Evolutionary conservation across 2,329 filamentous ascomycete species (phyloP).

Genomic region (Colletotrichum phormii): DNA sequence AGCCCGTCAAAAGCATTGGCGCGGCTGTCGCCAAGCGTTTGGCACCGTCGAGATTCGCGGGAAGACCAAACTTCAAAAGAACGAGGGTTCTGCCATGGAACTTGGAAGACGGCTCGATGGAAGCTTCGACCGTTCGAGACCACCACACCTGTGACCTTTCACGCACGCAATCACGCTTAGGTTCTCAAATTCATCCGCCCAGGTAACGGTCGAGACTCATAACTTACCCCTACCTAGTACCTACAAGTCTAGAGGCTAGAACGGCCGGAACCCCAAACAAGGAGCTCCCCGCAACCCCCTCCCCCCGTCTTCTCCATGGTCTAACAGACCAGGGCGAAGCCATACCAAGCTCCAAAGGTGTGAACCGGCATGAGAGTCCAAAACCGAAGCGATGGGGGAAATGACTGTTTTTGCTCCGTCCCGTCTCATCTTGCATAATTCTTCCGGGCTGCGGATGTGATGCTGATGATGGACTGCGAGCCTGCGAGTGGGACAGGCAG

Average conservation of each 20-base stretch:
- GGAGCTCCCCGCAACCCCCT: background rate
- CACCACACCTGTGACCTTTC: background rate
- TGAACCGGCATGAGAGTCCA: background rate
- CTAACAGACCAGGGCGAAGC: background rate
- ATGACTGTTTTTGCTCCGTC: background rate
- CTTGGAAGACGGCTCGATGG: background rate
- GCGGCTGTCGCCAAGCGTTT: background rate
- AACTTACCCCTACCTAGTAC: background rate
- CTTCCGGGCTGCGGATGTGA: background rate
- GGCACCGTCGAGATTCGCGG: background rate
- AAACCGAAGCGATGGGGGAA: background rate
- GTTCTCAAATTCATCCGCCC: background rate
- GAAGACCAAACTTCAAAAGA: background rate
- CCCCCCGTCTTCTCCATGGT: background rate
- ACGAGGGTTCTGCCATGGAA: background rate
- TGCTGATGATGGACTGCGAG: background rate
- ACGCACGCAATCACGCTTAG: background rate
- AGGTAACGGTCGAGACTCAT: background rate
- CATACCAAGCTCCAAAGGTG: background rate
- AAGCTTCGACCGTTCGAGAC: background rate
- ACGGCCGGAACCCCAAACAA: background rate
- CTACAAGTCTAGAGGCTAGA: too few species aligned
- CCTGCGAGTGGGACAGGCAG: background rate
- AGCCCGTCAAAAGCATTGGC: background rate
- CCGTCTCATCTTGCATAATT: background rate